Evolutionary conservation across 2,329 filamentous ascomycete genomes (phyloP), one percentile per base, ranked within the genome.

Genomic region (Ophiostoma angusticollis): DNA sequence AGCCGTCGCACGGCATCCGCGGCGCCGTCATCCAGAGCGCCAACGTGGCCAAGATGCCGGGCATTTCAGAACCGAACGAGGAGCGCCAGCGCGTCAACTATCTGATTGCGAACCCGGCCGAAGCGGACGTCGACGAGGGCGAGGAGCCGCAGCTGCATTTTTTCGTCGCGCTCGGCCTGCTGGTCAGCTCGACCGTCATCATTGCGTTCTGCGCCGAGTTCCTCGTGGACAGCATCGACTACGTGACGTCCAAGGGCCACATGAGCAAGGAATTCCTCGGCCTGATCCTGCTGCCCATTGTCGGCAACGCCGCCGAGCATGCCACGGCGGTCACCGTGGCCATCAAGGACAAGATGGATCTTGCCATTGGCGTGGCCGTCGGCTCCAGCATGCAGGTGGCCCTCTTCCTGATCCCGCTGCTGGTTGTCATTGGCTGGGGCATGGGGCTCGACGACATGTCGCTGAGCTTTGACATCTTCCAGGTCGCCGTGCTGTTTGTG

Each of bases 401-500:
- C 1, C 68, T 87, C 21, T 85, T 87, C 55, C 68, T 87, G 36
- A 84, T 84, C 8, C 83, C 83, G 0, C 62, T 87, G 9, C 70
- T 86, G 23, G 79, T 86, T 41, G 70, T 87, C 27, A 73, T 87
- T 25, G 82, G 82, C 39, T 89, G 83, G 83, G 77, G 75, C 46
- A 76, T 86, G 69, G 71, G 63, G 27, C 57, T 72, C 45, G 75
- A 79, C 45, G 67, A 75, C 1, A 89, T 89, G 84, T 84, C 78
- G 16, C 70, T 93, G 5, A 80, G 80, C 56, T 91, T 94, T 55
- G 84, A 93, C 53, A 78, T 78, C 1, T 95, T 95, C 65, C 84
- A 94, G 61, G 78, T 94, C 12, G 80, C 86, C 17, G 79, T 82
- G 29, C 63, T 93, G 29, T 93, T 93, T 49, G 82, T 91, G 11